phyloP scores from a whole-genome alignment of 148 eudicot species.

The Suaeda aralocaspica region DNA sequence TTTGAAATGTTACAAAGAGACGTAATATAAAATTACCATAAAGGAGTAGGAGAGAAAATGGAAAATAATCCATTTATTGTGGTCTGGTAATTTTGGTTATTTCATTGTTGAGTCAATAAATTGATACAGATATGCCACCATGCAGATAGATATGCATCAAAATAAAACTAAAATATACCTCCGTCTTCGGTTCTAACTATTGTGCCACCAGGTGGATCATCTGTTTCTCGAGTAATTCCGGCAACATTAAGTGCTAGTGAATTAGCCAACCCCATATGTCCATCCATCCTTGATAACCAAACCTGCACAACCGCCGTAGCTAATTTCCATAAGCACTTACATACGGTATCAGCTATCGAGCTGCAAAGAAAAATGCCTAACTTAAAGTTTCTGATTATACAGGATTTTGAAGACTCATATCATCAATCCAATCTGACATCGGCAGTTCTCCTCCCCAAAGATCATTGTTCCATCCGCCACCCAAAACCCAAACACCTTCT shows the following conservation, averaged over 20 bases:
- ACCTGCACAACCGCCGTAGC: constrained; percentile 42
- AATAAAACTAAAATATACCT: constrained; percentile 39
- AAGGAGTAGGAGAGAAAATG: neutral
- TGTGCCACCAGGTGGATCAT: constrained; percentile 75
- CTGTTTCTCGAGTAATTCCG: constrained; percentile 51
- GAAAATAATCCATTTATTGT: neutral
- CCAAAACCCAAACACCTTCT: constrained; percentile 79
- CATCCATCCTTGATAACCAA: constrained; percentile 87
- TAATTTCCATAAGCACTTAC: neutral
- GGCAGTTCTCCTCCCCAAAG: constrained; percentile 97
- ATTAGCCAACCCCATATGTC: constrained; percentile 96
- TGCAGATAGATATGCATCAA: no score
- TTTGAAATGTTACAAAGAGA: no score
- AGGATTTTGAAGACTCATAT: constrained; percentile 76
- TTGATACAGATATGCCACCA: no score
- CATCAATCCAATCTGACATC: constrained; percentile 81
- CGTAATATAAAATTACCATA: neutral
- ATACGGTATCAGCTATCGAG: neutral
- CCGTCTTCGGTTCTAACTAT: constrained; percentile 47
- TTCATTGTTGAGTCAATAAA: neutral
- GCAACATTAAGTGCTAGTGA: constrained; percentile 74
- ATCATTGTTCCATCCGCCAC: constrained; percentile 96
- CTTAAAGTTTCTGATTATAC: constrained; percentile 34
- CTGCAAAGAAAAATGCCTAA: constrained; percentile 1
- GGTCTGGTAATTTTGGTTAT: neutral